Evolutionary conservation across 2,329 filamentous ascomycete species (phyloP), one percentile per base, ranked within the genome.

Genomic region (Trichoderma cornu-damae): DNA sequence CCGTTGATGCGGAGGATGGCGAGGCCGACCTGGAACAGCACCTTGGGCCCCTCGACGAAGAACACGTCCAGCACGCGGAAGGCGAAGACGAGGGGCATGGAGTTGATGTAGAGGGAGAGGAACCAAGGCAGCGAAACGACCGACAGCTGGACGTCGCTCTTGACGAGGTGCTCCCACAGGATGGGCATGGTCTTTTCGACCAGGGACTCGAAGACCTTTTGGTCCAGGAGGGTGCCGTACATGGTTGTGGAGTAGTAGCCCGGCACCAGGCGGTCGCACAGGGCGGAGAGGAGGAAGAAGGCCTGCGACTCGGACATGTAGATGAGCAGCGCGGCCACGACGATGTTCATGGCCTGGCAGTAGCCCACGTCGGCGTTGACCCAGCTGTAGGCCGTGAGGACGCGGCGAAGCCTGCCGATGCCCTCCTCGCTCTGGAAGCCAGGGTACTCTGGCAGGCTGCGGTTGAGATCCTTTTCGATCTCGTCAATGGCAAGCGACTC

Each of bases 141-240:
- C 0, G 94, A 97, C 18, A 99, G 83, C 72, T 99, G 95, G 20
- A 99, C 91, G 68, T 99, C 94, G 59, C 89, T 94, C 74, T 94
- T 96, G 63, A 92, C 88, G n/a, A 99, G 83, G 68, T 99, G 94
- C 20, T 97, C 93, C 92, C 94, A 99, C 14, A 99, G 81, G 59
- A 99, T 88, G 1, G 94, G 94, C 92, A 99, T 97, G 1, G 94
- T 99, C 75, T 90, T 94, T 72, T 99, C 94, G n/a, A 99, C 94
- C 3, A 99, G 79, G 2, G 89, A 95, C 74, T 99, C 94, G 66
- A 99, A 99, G 12, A 99, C 94, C 64, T 94, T 90, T 68, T 99
- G 94, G 68, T 99, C 94, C 37, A 99, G 81, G 4, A 99, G 79
- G 1, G 94, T 99, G 64, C 94, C 94, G 73, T 99, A 99, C 94